Evolutionary conservation across 345 rosid genomes (phyloP), one percentile per base, ranked within the genome.

Genomic region (Pistacia atlantica): DNA sequence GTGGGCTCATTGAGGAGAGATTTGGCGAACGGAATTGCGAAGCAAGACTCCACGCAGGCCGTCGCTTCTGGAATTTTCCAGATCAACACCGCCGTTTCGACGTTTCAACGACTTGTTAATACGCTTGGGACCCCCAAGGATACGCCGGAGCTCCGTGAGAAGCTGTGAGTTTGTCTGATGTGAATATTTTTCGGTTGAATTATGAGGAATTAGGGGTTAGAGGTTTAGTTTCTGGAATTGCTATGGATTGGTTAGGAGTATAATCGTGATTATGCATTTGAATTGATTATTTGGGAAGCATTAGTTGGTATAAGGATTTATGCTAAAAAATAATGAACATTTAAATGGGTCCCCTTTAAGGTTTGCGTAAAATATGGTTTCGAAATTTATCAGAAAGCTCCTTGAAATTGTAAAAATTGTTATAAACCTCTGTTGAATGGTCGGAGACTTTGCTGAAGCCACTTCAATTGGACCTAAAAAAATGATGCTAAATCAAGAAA

Each of bases 71-170:
- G 98, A 45, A 89, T 96, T n/a, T 96, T 96, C 89, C 98, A 91
- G 90, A 96, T 93, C 92, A 96, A 91, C 78, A 96, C 99, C 69
- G 89, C 95, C 83, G 98, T 96, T 49, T 89, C 95, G n/a, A 89
- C 99, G 7, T 96, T 93, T 82, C 95, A 90, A 52, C 86, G 99
- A 1, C 98, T 93, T 75, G 98, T 93, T 52, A 96, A 96, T 77
- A 91, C 98, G 79, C 97, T 93, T 58, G 98, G 99, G 11, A 96
- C 97, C 67, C 98, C 99, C 66, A 96, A 87, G 87, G 99, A 96
- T 75, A 92, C 97, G 42, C 94, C 97, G 10, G 97, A 92, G 79
- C 98, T 93, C 71, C 97, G 99, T 12, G 97, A 96, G 69, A 96
- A 93, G 89, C 90, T 96, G 99, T 96, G 77, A 84, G 92, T 82